Evolutionary conservation across 75 land plant genomes (phyloP), one percentile per base, ranked within the genome.

Genomic region (Ceratopteris richardii): DNA sequence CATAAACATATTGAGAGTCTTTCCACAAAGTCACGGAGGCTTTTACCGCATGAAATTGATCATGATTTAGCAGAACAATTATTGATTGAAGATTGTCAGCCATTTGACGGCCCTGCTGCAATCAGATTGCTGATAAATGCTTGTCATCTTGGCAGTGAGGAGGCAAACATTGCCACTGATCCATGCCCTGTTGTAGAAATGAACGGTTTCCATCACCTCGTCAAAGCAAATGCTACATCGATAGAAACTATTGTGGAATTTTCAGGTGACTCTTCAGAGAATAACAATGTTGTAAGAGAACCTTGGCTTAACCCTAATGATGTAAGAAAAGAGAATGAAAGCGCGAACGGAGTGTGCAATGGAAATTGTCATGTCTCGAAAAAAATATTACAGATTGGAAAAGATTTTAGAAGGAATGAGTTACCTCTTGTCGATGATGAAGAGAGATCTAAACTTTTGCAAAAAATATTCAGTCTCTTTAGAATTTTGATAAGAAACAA

Each of bases 391-490:
- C 43, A 20, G 29, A 21, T 39, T 18, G 51, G 17, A 17, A 30
- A n/a, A 31, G 68, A 57, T 10, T 26, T 66, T 20, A 37, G n/a
- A 22, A 21, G 29, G 6, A 48, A 58, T 0, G 61, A 66, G 6
- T 31, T 66, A 2, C 95, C 95, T 10, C n/a, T 67, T 28, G 68
- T 70, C 31, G 96, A 90, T 62, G 84, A 82, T 51, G 6, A 53
- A 25, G 90, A 78, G 47, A 58, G 90, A 51, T 65, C 25, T 17
- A 86, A 76, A 75, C 67, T 82, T 23, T 80, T 90, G 50, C 91
- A 90, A 41, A 86, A 56, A 59, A 74, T 90, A 33, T 82, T 65
- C 63, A 28, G 57, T 21, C 24, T 73, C 28, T 80, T 82, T 56
- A 55, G 69, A 54, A 9, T 69, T 22, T 77, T 90, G 47, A 58